A percentile compares a stretch with the other conserved stretches of the same genome.
Evolutionary conservation across 208 protist species (phyloP).

Genomic region (Trypanosoma platydactyli): DNA sequence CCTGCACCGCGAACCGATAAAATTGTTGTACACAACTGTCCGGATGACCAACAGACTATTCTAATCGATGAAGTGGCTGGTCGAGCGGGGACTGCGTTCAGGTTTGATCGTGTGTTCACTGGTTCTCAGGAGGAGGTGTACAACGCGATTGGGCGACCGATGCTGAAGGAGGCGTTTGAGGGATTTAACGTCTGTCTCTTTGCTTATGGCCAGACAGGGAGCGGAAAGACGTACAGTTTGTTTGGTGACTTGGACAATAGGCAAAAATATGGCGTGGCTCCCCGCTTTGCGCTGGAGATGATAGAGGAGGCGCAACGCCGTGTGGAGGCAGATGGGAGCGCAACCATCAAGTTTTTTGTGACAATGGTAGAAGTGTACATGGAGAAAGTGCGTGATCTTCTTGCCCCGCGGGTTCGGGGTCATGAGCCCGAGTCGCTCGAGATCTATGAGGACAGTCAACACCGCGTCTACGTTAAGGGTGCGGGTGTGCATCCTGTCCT

Average conservation of each 20-base stretch:
- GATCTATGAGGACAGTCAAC: constrained; percentile 56
- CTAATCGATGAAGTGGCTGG: constrained; percentile 13
- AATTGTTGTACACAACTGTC: constrained; percentile 11
- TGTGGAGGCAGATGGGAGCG: constrained; percentile 20
- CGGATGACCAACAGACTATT: constrained; percentile 17
- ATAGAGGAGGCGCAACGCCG: constrained; percentile 38
- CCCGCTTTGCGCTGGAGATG: constrained; percentile 34
- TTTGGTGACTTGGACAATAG: constrained; percentile 45
- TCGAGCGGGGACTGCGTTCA: constrained; percentile 17
- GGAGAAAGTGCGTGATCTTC: constrained; percentile 55
- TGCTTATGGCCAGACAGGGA: constrained; percentile 82
- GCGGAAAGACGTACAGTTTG: constrained; percentile 75
- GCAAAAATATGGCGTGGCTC: constrained; percentile 19
- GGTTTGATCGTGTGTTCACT: constrained; percentile 41
- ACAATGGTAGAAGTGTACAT: constrained; percentile 69
- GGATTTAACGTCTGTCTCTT: constrained; percentile 86
- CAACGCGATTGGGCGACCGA: constrained; percentile 68
- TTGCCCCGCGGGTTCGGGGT: constrained; percentile 49
- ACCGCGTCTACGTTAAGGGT: constrained; percentile 53
- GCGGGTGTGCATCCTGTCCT: constrained; percentile 73
- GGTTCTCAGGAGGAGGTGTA: constrained; percentile 61
- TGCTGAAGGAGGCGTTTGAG: constrained; percentile 81
- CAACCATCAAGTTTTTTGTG: constrained; percentile 30
- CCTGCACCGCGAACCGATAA: constrained; percentile 22
- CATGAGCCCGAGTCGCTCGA: constrained; percentile 76